Evolutionary conservation across 257 asterid genomes (phyloP).

Genomic region (Jacaranda mimosifolia): DNA sequence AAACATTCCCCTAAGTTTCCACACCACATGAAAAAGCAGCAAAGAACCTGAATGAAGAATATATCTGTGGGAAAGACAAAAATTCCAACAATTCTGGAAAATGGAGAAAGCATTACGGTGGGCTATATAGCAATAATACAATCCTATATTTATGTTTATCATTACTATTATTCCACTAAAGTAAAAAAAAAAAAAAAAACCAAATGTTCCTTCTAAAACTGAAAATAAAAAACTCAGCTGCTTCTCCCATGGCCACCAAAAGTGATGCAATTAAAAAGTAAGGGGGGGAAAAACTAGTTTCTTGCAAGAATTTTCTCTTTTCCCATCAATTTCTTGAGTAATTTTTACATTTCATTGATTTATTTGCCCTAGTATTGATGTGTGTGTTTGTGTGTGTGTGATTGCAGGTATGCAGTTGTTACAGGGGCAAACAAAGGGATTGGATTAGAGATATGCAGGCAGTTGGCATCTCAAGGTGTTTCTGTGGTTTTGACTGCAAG

Average conservation of each 20-base stretch:
- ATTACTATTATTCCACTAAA: neutral
- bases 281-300: neutral
- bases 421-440: constrained; percentile 66
- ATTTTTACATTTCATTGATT: neutral
- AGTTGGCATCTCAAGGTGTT: constrained; percentile 55
- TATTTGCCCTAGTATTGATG: neutral
- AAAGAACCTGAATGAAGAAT: neutral
- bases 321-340: neutral
- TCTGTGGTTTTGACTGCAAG: constrained; percentile 61
- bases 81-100: neutral
- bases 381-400: neutral
- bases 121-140: neutral
- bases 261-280: constrained; percentile 33
- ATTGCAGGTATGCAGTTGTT: constrained; percentile 53
- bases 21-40: neutral
- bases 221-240: constrained; percentile 23
- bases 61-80: neutral
- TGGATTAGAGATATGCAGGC: constrained; percentile 62
- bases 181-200: neutral
- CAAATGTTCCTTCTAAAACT: constrained; percentile 2
- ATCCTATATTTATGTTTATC: too few species aligned
- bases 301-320: neutral
- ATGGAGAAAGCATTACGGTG: neutral
- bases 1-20: too few species aligned
- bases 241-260: constrained; percentile 38